A percentile compares a stretch with the other conserved stretches of the same genome.
Conservation (phyloP, 2,329 filamentous ascomycete species). For the Parascedosporium putredinis region DNA sequence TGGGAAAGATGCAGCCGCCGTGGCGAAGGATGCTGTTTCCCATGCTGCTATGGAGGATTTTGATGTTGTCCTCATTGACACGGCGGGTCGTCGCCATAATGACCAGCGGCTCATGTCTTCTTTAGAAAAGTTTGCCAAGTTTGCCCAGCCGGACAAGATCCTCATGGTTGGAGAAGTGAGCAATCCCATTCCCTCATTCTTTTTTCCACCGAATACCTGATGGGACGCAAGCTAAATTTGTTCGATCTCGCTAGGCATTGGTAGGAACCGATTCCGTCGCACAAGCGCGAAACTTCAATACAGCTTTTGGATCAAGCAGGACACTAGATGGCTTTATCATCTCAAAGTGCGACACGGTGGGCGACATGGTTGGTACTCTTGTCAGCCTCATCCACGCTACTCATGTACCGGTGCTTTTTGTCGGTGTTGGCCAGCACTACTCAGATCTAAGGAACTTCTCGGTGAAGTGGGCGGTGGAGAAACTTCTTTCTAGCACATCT, state of each 20-base stretch:
- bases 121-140: slow-evolving; percentile 93
- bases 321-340: slow-evolving; percentile 95
- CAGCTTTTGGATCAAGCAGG: slow-evolving; percentile 72
- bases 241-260: slow-evolving; percentile 46
- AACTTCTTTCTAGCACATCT: slow-evolving; percentile 40
- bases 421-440: slow-evolving; percentile 65
- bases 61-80: slow-evolving; percentile 95
- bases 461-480: slow-evolving; percentile 60
- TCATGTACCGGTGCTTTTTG: slow-evolving; percentile 87
- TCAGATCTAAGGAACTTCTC: slow-evolving; percentile 58
- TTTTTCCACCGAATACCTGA: too few species aligned
- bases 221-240: slow-evolving; percentile 3
- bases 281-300: slow-evolving; percentile 93
- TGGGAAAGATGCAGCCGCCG: slow-evolving; percentile 91
- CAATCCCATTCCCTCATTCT: slow-evolving; percentile 19
- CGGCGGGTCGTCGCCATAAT: slow-evolving; percentile 88
- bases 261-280: slow-evolving; percentile 93
- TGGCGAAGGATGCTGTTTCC: slow-evolving; percentile 86
- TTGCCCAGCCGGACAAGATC: slow-evolving; percentile 94
- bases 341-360: slow-evolving; percentile 95
- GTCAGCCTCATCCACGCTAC: slow-evolving; percentile 98
- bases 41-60: slow-evolving; percentile 66
- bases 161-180: slow-evolving; percentile 67
- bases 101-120: slow-evolving; percentile 93
- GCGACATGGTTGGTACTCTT: slow-evolving; percentile 94